Evolutionary conservation across 2,329 filamentous ascomycete species (phyloP).

Genomic region (Penicillium brasilianum): DNA sequence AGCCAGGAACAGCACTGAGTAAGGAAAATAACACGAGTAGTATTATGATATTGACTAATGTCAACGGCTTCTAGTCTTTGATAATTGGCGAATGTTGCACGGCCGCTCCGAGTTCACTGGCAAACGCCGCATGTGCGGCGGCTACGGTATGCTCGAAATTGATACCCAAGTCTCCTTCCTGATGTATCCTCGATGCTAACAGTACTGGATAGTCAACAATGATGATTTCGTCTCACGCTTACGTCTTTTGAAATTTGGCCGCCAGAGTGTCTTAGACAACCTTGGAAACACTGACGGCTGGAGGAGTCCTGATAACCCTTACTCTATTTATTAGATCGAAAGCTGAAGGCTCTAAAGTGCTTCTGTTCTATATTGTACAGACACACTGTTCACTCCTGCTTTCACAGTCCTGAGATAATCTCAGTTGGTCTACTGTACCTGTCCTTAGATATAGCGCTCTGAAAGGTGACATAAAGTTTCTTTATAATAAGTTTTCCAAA

Average conservation of each 20-base stretch:
- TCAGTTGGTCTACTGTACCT: background rate
- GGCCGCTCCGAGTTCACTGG: conserved; percentile 83
- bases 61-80: conserved; percentile 68
- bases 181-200: conserved; percentile 7
- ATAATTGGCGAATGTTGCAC: conserved; percentile 95
- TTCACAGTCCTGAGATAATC: background rate
- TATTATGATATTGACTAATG: background rate
- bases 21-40: conserved; percentile 41
- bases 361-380: background rate
- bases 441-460: background rate
- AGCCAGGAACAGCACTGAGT: conserved; percentile 79
- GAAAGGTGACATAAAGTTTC: background rate
- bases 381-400: background rate
- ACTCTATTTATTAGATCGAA: conserved; percentile 17
- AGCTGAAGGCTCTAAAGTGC: background rate
- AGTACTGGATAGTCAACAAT: conserved; percentile 64
- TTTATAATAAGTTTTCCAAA: background rate
- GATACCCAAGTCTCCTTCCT: background rate
- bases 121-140: conserved; percentile 85
- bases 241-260: conserved; percentile 69
- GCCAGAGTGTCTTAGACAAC: conserved; percentile 40
- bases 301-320: conserved; percentile 9
- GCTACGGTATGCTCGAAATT: conserved; percentile 71
- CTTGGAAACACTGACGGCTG: conserved; percentile 32
- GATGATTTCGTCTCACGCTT: conserved; percentile 82